A percentile compares a stretch with the other conserved stretches of the same genome.
phyloP scores from a whole-genome alignment of 2,329 filamentous ascomycete species.

The Trichophyton verrucosum region DNA sequence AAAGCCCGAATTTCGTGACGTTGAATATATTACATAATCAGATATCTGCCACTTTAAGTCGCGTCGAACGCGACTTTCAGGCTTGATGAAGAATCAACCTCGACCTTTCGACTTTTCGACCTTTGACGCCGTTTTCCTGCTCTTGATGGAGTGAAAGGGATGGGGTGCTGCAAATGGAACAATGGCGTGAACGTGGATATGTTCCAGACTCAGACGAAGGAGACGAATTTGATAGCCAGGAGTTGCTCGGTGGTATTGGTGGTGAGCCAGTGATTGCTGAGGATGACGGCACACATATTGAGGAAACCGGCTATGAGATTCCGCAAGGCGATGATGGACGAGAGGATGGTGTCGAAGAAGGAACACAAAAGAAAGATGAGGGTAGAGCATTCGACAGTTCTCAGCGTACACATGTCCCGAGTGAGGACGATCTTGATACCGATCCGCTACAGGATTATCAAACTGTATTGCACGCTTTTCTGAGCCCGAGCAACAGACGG shows the following conservation, averaged over 20 bases:
- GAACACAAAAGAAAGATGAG: not conserved
- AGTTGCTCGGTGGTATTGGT: not conserved
- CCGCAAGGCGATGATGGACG: not conserved
- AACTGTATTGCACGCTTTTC: not conserved
- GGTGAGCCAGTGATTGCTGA: not conserved
- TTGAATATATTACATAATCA: slow-evolving; percentile 6
- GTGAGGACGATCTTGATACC: not conserved
- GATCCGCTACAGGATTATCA: not conserved
- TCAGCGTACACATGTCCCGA: not conserved
- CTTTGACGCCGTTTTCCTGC: not conserved
- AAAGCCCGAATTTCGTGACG: not conserved
- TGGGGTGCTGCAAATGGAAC: slow-evolving; percentile 25
- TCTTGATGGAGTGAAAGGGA: slow-evolving; percentile 1
- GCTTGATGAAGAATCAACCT: slow-evolving; percentile 15
- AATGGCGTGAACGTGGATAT: slow-evolving; percentile 40
- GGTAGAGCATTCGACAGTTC: not conserved
- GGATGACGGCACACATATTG: not conserved
- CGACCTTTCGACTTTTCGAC: not conserved
- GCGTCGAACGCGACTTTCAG: slow-evolving; percentile 14
- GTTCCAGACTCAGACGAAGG: slow-evolving; percentile 41
- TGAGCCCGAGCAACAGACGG: not conserved
- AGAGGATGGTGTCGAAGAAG: not conserved
- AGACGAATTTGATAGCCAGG: slow-evolving; percentile 29
- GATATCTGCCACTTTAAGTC: slow-evolving; percentile 10
- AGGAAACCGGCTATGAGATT: not conserved